Conservation (phyloP, 192 early-diverging fungal species). For the Helicostylum pulchrum region DNA sequence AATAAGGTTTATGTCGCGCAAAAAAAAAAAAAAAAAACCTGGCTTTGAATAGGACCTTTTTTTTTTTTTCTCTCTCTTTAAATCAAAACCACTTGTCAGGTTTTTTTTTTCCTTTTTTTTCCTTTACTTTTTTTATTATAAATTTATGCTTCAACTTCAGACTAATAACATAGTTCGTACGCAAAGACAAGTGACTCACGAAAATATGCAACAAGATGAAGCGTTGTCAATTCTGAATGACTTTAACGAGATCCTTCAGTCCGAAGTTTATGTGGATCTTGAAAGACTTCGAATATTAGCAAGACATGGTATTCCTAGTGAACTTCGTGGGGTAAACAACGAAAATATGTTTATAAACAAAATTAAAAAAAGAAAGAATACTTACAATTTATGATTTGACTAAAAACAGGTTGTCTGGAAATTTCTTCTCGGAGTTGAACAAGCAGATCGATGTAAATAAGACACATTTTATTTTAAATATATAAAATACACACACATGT, state of each 20-base stretch:
- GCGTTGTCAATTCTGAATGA: constrained; percentile 54
- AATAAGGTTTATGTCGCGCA: too few relatives aligned
- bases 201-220: constrained; percentile 25
- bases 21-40: not conserved
- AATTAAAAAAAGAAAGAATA: not conserved
- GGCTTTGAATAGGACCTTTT: not conserved
- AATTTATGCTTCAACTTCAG: not conserved
- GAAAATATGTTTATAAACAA: not conserved
- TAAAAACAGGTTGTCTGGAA: constrained; percentile 76
- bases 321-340: constrained; percentile 62
- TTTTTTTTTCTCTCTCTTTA: not conserved
- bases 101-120: constrained; percentile 2
- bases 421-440: constrained; percentile 79
- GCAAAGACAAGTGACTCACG: constrained; percentile 5
- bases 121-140: not conserved
- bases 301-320: constrained; percentile 77
- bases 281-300: constrained; percentile 73
- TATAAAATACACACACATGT: not conserved
- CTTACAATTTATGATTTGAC: not conserved
- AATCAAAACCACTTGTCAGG: constrained; percentile 2
- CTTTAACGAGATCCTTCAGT: constrained; percentile 71
- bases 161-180: not conserved
- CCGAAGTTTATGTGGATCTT: constrained; percentile 81
- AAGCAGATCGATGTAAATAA: constrained; percentile 70
- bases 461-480: not conserved